These are phyloP conservation scores for Cerioporus squamosus DNA, from an alignment of 1,284 basidiomycete genomes.

Conservation along the genomic window DNA sequence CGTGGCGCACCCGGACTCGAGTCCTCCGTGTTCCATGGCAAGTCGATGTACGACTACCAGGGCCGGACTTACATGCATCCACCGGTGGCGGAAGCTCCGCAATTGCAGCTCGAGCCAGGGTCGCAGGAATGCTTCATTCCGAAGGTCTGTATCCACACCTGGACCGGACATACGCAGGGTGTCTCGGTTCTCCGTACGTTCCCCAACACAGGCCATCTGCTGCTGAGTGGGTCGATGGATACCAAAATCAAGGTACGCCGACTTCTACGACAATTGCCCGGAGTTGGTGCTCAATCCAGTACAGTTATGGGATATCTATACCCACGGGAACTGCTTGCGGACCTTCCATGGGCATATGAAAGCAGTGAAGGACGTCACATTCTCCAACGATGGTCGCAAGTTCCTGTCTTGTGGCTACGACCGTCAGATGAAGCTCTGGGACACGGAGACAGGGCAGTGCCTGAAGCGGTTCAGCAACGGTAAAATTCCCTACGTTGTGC, in stretches of 20 bases:
- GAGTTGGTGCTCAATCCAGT: conserved; percentile 6
- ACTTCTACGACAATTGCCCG: not conserved
- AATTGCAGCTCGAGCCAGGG: conserved; percentile 81
- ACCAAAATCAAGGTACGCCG: conserved; percentile 92
- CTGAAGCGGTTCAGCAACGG: conserved; percentile 95
- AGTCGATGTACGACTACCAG: conserved; percentile 96
- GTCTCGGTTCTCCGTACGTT: conserved; percentile 94
- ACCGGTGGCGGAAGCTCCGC: conserved; percentile 80
- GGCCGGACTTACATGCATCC: conserved; percentile 98
- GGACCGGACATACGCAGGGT: conserved; percentile 97
- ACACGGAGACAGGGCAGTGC: conserved; percentile 98
- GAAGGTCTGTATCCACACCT: conserved; percentile 95
- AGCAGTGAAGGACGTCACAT: conserved; percentile 95
- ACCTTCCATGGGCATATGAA: conserved; percentile 98
- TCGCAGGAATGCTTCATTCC: conserved; percentile 94
- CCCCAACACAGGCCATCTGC: conserved; percentile 90
- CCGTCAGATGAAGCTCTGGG: conserved; percentile 98
- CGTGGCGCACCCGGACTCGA: conserved; percentile 85
- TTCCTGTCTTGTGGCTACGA: conserved; percentile 97
- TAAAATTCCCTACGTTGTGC: conserved; percentile 94
- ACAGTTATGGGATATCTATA: conserved; percentile 98
- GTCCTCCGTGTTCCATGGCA: conserved; percentile 95
- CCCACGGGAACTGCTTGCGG: conserved; percentile 93
- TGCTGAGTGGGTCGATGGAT: conserved; percentile 97
- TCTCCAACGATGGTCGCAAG: conserved; percentile 89